Evolutionary conservation across 2,329 filamentous ascomycete genomes (phyloP), one percentile per base, ranked within the genome.

Genomic region (Ramularia endophylla): DNA sequence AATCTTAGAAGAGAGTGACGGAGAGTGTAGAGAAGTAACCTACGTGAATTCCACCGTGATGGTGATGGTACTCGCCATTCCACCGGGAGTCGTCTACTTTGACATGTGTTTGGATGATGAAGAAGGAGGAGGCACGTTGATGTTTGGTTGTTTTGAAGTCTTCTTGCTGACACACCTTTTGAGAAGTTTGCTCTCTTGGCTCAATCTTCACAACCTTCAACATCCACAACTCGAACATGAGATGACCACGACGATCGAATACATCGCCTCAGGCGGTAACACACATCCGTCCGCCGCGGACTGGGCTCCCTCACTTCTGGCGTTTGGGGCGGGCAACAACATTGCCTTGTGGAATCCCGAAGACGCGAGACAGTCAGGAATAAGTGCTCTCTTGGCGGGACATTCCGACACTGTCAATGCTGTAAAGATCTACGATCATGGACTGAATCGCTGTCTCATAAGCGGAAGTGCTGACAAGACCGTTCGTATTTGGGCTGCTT

Each of bases 271-370:
- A 48, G 92, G 92, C 46, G 90, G 87, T 34, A 98, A 97, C 65
- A 77, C 90, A 55, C 87, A 97, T 57, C 85, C 90, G 13, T 81
- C 83, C 12, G 85, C 87, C 19, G 89, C 90, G 19, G 90, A 97
- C 67, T 98, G 92, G 92, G 68, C 74, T 13, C 58, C 63, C 49
- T 85, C 84, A 8, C 62, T 88, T 32, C 72, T 98, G 40, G 92
- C 88, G 20, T 98, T 87, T 68, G 92, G 92, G 22, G 83, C 89
- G 7, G 87, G 94, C 65, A 81, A 82, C 54, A 92, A 92, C 66
- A 76, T 98, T 54, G 90, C 88, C 31, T 61, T 97, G 29, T 98
- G 92, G 92, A 73, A 80, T 60, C 88, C 88, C 11, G 42, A 76
- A 65, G 68, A 74, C 43, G 50, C 59, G 20, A 53, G 61, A 19